These are phyloP conservation scores for Aspergillus vadensis DNA, from an alignment of 2,329 filamentous ascomycete genomes.

Conservation along the genomic window DNA sequence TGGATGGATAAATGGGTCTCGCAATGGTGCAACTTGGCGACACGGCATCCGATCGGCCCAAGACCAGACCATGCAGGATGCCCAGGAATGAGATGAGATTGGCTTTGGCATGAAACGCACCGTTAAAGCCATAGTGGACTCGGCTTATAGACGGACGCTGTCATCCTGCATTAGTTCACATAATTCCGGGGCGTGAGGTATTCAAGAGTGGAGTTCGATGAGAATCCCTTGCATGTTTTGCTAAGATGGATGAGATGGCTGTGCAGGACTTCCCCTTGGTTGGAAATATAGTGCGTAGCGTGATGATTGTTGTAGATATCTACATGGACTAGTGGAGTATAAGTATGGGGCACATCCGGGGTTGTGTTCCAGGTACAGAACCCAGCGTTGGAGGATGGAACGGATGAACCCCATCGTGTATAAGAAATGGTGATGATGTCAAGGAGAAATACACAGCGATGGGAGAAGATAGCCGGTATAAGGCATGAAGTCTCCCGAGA, in stretches of 20 bases:
- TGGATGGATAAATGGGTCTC: neutral
- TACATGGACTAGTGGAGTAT: too few species aligned
- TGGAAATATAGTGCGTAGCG: too few species aligned
- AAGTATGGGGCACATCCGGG: too few species aligned
- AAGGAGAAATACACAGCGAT: neutral
- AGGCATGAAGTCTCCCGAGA: neutral
- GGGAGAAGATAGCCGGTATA: too few species aligned
- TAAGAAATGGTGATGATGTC: neutral
- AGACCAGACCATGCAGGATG: neutral
- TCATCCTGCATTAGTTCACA: constrained; percentile 5
- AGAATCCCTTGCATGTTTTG: neutral
- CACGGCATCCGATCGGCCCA: neutral
- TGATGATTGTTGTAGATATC: too few species aligned
- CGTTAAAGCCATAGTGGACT: neutral
- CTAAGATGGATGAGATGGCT: neutral
- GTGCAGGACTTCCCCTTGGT: too few species aligned
- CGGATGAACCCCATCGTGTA: neutral
- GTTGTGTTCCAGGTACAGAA: too few species aligned
- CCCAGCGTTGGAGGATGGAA: too few species aligned
- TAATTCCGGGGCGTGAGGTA: neutral
- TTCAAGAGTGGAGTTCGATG: neutral
- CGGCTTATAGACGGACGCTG: neutral
- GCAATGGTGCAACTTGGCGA: constrained; percentile 1
- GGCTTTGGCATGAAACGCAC: neutral
- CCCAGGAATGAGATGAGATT: neutral